Conservation (phyloP, 2,329 filamentous ascomycete genomes). For the Aspergillus phoenicis region DNA sequence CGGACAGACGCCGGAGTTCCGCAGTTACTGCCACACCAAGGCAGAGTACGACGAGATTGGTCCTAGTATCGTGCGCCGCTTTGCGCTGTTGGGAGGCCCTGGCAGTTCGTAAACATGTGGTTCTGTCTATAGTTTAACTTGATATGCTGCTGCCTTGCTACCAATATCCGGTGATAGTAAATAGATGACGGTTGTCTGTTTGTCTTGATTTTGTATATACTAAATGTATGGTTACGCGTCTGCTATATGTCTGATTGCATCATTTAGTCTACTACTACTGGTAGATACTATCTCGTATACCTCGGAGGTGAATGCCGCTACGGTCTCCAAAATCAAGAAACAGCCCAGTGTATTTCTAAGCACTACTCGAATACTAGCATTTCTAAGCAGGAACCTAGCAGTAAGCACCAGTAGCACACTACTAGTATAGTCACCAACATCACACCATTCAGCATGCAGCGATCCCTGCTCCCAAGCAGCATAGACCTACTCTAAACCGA, state of each 20-base stretch:
- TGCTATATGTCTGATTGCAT: no score
- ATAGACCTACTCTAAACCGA: no score
- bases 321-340: no score
- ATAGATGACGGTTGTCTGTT: slow-evolving; percentile 2
- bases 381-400: not conserved
- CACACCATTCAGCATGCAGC: not conserved
- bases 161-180: slow-evolving; percentile 21
- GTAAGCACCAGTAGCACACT: not conserved
- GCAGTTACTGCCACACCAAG: slow-evolving; percentile 97
- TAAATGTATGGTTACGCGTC: no score
- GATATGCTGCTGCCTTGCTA: slow-evolving; percentile 5
- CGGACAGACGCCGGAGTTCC: slow-evolving; percentile 96
- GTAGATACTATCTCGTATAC: no score
- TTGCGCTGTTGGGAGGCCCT: slow-evolving; percentile 88
- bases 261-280: no score
- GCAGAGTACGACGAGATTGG: slow-evolving; percentile 90
- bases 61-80: slow-evolving; percentile 91
- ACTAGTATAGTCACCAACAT: not conserved
- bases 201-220: no score
- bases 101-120: slow-evolving; percentile 54
- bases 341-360: no score
- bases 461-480: not conserved
- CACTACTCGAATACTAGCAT: not conserved
- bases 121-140: not conserved
- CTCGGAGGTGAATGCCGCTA: no score